Evolutionary conservation across 192 early-diverging fungal genomes (phyloP), one percentile per base, ranked within the genome.

Genomic region (Gonapodya sp.): DNA sequence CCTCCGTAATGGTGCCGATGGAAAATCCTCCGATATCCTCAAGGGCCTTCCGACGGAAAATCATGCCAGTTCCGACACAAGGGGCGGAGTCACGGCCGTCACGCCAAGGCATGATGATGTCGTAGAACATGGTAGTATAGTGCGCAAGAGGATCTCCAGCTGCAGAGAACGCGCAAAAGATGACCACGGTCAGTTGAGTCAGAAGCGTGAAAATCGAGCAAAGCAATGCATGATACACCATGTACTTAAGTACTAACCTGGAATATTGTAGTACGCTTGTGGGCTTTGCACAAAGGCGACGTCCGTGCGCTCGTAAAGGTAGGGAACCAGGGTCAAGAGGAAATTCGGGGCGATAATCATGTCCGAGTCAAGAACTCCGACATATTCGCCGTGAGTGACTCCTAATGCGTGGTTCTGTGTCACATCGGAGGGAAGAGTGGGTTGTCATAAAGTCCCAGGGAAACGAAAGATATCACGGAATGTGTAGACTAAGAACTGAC

Each of bases 181-280:
- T n/a, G n/a, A n/a, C n/a, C n/a, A n/a, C n/a, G n/a, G n/a, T n/a
- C n/a, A n/a, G n/a, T n/a, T n/a, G n/a, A n/a, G n/a, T n/a, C n/a
- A n/a, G n/a, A n/a, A n/a, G n/a, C n/a, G n/a, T n/a, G n/a, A n/a
- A n/a, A n/a, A n/a, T n/a, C n/a, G n/a, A n/a, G n/a, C n/a, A n/a
- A n/a, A n/a, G n/a, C n/a, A n/a, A n/a, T n/a, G n/a, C n/a, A n/a
- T n/a, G n/a, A n/a, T n/a, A n/a, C n/a, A n/a, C n/a, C n/a, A n/a
- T n/a, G n/a, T n/a, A n/a, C n/a, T n/a, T n/a, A n/a, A n/a, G n/a
- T n/a, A n/a, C n/a, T n/a, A n/a, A n/a, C n/a, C n/a, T n/a, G 79
- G 79, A 31, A 79, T 36, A 36, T 79, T 79, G 79, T 79, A 79
- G 79, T 79, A 79, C 16, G 79, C 31, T 36, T 79, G 79, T 18